A percentile compares a stretch with the other conserved stretches of the same genome.
These are phyloP conservation scores for Pistacia integerrima DNA, from an alignment of 345 rosid genomes.

Conservation along the genomic window DNA sequence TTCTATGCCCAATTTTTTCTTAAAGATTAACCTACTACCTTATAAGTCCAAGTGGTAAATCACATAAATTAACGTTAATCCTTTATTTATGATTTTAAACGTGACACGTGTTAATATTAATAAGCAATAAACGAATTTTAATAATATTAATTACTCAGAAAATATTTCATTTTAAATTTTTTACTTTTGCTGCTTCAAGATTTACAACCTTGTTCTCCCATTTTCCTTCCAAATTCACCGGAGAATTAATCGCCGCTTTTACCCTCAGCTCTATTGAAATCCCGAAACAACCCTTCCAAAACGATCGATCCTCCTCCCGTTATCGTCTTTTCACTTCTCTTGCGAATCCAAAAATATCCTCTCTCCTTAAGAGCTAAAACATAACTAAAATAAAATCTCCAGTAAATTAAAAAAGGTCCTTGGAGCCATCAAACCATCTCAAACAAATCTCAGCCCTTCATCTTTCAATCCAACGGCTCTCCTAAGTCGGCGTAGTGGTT, in stretches of 20 bases:
- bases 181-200: constrained; percentile 4
- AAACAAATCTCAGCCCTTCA: constrained; percentile 38
- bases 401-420: background rate
- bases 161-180: too few relatives aligned
- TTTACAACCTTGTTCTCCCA: background rate
- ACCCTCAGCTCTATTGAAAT: background rate
- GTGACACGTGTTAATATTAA: too few relatives aligned
- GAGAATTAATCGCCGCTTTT: background rate
- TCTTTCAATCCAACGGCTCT: constrained; percentile 36
- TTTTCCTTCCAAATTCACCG: constrained; percentile 6
- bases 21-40: too few relatives aligned
- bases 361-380: background rate
- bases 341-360: constrained; percentile 29
- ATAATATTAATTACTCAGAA: too few relatives aligned
- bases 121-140: too few relatives aligned
- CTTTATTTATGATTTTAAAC: too few relatives aligned
- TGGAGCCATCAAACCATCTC: constrained; percentile 32
- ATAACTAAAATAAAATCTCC: background rate
- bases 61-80: too few relatives aligned
- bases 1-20: too few relatives aligned
- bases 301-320: background rate
- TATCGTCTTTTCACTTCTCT: constrained; percentile 4
- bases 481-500: constrained; percentile 24
- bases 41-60: too few relatives aligned
- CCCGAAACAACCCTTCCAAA: background rate